Conservation (phyloP, 495 filamentous ascomycete species). For the Neurospora pannonica region DNA sequence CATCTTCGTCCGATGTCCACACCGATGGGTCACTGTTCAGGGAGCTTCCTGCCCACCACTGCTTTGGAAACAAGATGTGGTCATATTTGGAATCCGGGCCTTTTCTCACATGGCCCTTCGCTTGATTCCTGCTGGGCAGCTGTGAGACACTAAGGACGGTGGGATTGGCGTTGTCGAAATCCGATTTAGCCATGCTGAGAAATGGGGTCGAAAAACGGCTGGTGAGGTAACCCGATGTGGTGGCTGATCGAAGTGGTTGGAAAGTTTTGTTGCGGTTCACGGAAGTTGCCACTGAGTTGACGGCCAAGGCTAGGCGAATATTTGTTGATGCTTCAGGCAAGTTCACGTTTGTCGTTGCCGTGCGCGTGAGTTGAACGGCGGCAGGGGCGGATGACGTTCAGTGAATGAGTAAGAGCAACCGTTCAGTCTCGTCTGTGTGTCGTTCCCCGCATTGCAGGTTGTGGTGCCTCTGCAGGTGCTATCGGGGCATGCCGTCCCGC, state of each 20-base stretch:
- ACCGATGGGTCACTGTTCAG: conserved; percentile 4
- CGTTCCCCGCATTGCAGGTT: neutral
- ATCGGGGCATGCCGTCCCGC: neutral
- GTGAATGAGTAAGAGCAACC: neutral
- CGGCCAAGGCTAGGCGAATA: neutral
- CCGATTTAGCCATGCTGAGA: conserved; percentile 14
- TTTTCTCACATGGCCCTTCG: conserved; percentile 20
- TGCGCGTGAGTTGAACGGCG: neutral
- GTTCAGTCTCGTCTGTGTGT: neutral
- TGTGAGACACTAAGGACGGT: conserved; percentile 85
- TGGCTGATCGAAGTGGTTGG: neutral
- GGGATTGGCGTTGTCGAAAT: conserved; percentile 82
- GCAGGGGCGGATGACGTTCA: neutral
- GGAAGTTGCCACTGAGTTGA: neutral
- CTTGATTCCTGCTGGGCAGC: conserved; percentile 60
- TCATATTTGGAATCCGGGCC: conserved; percentile 27
- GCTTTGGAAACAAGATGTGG: conserved; percentile 22
- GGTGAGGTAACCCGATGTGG: neutral
- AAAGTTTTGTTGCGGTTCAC: neutral
- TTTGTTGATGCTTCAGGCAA: neutral
- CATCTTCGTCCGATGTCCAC: conserved; percentile 29
- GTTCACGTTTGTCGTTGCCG: neutral
- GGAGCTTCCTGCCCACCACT: conserved; percentile 18
- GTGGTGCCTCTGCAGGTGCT: neutral
- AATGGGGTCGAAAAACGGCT: neutral